Percentiles rank a stretch among this genome's conserved stretches.
Conservation (phyloP, 768 basidiomycete genomes). For the Hygrocybe coccinea region DNA sequence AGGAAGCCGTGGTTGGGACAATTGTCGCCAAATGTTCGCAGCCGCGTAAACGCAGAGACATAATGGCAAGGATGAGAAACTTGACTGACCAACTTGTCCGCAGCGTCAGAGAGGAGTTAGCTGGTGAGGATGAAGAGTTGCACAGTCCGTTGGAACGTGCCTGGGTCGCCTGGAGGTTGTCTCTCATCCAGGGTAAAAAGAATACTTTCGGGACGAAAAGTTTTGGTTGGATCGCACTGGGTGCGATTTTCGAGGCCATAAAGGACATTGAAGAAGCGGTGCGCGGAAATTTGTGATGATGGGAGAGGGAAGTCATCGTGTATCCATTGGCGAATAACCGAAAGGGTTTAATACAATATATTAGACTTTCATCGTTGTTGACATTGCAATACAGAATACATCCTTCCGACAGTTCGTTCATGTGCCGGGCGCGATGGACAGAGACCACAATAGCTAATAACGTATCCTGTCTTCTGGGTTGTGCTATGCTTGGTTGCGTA, state of each 20-base stretch:
- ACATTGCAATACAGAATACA: no score
- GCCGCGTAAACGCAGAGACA: slow-evolving; percentile 46
- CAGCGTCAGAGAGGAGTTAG: slow-evolving; percentile 45
- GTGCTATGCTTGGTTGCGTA: slow-evolving; percentile 63
- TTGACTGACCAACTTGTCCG: slow-evolving; percentile 50
- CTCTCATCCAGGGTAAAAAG: slow-evolving; percentile 27
- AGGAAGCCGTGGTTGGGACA: slow-evolving; percentile 61
- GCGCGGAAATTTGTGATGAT: slow-evolving; percentile 6
- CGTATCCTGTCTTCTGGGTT: no score
- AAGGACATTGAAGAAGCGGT: slow-evolving; percentile 41
- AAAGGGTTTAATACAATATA: neutral
- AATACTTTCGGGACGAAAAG: slow-evolving; percentile 50
- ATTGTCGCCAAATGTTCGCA: slow-evolving; percentile 61
- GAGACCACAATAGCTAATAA: no score
- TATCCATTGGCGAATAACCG: neutral
- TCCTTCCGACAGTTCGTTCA: no score
- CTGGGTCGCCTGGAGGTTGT: slow-evolving; percentile 55
- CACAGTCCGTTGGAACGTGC: slow-evolving; percentile 42
- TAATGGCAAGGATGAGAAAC: slow-evolving; percentile 53
- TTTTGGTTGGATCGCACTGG: slow-evolving; percentile 58
- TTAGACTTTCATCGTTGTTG: no score
- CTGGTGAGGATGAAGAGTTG: slow-evolving; percentile 42
- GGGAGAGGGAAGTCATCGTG: neutral
- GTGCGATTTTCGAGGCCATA: slow-evolving; percentile 51
- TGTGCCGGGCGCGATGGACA: no score